phyloP scores from a whole-genome alignment of 805 yeast genomes.

The Wickerhamomyces tratensis region DNA sequence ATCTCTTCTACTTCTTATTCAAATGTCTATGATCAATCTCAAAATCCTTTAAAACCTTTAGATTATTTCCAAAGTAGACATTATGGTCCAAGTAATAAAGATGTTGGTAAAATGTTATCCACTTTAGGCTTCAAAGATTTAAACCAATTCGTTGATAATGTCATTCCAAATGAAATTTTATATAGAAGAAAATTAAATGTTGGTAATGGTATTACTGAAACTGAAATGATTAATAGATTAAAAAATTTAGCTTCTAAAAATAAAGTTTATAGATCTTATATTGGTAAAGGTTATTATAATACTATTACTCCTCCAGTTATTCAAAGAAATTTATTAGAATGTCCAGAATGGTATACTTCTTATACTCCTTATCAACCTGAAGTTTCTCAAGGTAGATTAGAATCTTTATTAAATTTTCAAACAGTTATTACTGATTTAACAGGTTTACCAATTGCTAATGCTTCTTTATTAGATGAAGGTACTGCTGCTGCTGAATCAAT shows the following conservation, averaged over 20 bases:
- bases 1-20: slow-evolving; percentile 46
- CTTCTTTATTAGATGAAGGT: slow-evolving; percentile 91
- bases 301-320: slow-evolving; percentile 86
- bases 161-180: slow-evolving; percentile 71
- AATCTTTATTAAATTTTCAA: slow-evolving; percentile 83
- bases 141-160: slow-evolving; percentile 58
- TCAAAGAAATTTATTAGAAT: slow-evolving; percentile 83
- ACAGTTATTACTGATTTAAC: slow-evolving; percentile 87
- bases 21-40: slow-evolving; percentile 34
- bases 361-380: slow-evolving; percentile 99
- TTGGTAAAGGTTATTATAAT: slow-evolving; percentile 93
- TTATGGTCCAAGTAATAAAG: slow-evolving; percentile 65
- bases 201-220: slow-evolving; percentile 68
- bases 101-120: slow-evolving; percentile 57
- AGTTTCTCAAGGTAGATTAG: slow-evolving; percentile 93
- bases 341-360: slow-evolving; percentile 98
- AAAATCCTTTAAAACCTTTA: slow-evolving; percentile 25
- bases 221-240: slow-evolving; percentile 65
- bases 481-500: slow-evolving; percentile 98
- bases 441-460: slow-evolving; percentile 91
- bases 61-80: slow-evolving; percentile 91
- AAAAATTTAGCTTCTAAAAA: slow-evolving; percentile 66
- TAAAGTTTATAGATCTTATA: slow-evolving; percentile 61
- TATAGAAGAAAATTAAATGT: slow-evolving; percentile 58
- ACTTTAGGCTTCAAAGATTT: slow-evolving; percentile 58